Evolutionary conservation across 352 stramenopile species (phyloP), one percentile per base, ranked within the genome.

Genomic region (Globisporangium camurandrum): DNA sequence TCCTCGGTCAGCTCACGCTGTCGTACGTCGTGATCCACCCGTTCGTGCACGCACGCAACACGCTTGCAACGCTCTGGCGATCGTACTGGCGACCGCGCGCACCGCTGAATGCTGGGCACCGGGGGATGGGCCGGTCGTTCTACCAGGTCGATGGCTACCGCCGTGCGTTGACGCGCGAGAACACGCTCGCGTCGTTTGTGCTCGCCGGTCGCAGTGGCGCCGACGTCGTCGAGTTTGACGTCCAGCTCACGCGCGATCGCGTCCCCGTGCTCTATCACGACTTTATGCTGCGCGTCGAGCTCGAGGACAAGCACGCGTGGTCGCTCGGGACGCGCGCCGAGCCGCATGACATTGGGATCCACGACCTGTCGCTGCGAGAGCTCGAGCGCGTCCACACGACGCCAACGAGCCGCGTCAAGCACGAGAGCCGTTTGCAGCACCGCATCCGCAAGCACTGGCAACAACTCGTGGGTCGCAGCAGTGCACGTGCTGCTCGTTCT

Each of bases 211-310:
- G 63, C 11, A 81, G 64, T 33, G 78, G 81, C 43, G 81, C 81
- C 11, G 75, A 92, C 49, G 88, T 86, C 56, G 76, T 92, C 19
- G 81, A 92, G 51, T 89, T 92, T 59, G 81, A 92, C 49, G 81
- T 92, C 1, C 81, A 92, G 54, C 58, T 92, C 28, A 89, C 81
- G 10, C 88, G 85, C 46, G 81, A 92, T 43, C 56, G 65, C 9
- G 64, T 92, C 3, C 81, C 81, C 0, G 67, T 92, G 0, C 60
- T 92, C 28, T 92, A 92, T 57, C 81, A 92, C 53, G 81, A 92
- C 51, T 88, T 88, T 48, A 54, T 78, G 30, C 57, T 92, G 17
- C 77, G 72, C 12, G 71, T 82, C 20, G 77, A 67, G 3, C 51
- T 91, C 12, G 75, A 88, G 49, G 75, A 88, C 57, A 71, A 72